These are phyloP conservation scores for Phytophthora capsici DNA, from an alignment of 352 stramenopile species.

Conservation along the genomic window DNA sequence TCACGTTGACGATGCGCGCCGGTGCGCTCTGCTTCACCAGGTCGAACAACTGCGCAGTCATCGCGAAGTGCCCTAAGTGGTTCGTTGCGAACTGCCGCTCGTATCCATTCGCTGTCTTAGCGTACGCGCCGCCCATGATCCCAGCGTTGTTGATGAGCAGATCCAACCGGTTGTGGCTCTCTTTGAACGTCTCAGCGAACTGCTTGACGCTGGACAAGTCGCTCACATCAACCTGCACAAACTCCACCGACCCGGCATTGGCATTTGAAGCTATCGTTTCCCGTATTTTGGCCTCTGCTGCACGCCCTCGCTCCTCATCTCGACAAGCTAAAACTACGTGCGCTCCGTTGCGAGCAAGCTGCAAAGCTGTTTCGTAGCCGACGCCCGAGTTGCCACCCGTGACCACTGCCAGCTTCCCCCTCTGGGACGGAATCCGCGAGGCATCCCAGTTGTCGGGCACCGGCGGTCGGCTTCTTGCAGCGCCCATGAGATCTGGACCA, in stretches of 20 bases:
- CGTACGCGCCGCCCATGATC: slow-evolving; percentile 48
- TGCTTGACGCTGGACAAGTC: slow-evolving; percentile 47
- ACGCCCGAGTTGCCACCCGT: slow-evolving; percentile 46
- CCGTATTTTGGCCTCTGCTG: slow-evolving; percentile 32
- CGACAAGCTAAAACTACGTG: slow-evolving; percentile 51
- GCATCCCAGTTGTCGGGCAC: slow-evolving; percentile 29
- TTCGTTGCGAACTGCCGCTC: slow-evolving; percentile 77
- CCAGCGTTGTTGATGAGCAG: slow-evolving; percentile 77
- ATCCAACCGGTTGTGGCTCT: slow-evolving; percentile 43
- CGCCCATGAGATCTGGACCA: slow-evolving; percentile 14
- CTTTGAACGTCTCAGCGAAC: slow-evolving; percentile 48
- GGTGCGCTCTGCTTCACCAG: slow-evolving; percentile 34
- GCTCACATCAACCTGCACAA: slow-evolving; percentile 58
- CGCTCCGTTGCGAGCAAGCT: slow-evolving; percentile 36
- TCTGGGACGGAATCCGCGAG: slow-evolving; percentile 29
- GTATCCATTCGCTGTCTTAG: slow-evolving; percentile 45
- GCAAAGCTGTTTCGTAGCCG: slow-evolving; percentile 43
- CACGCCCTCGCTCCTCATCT: slow-evolving; percentile 14
- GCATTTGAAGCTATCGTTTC: slow-evolving; percentile 9
- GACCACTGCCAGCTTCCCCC: slow-evolving; percentile 36
- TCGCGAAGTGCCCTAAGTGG: slow-evolving; percentile 63
- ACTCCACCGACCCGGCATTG: slow-evolving; percentile 43
- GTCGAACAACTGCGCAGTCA: slow-evolving; percentile 54
- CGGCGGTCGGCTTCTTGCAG: slow-evolving; percentile 2
- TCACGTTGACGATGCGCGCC: slow-evolving; percentile 54